Evolutionary conservation across 2,329 filamentous ascomycete genomes (phyloP).

Genomic region (Pyrenophora teres): DNA sequence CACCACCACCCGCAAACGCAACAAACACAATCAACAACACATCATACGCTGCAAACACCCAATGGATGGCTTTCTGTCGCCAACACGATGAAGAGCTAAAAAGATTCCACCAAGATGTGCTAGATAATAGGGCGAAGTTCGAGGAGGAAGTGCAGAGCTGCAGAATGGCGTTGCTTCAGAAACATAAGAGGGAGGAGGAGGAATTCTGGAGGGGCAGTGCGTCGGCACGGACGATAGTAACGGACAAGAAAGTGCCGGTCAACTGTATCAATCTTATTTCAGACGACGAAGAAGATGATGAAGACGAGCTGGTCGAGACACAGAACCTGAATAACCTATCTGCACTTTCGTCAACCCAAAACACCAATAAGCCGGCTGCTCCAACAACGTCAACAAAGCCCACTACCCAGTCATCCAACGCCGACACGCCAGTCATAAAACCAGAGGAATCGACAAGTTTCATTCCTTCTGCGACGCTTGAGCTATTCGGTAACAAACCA

Average conservation of each 20-base stretch:
- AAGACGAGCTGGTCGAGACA: no score
- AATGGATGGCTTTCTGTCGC: constrained; percentile 5
- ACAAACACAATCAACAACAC: not conserved
- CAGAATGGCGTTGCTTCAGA: constrained; percentile 8
- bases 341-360: no score
- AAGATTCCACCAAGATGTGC: not conserved
- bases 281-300: constrained; percentile 5
- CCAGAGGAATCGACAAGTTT: not conserved
- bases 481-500: not conserved
- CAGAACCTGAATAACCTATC: no score
- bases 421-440: not conserved
- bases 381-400: not conserved
- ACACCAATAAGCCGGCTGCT: no score
- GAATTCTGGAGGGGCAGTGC: constrained; percentile 8
- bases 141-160: not conserved
- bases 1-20: no score
- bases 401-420: not conserved
- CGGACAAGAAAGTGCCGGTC: not conserved
- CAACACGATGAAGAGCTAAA: constrained; percentile 2
- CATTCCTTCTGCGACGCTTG: not conserved
- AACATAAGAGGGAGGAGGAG: constrained; percentile 12
- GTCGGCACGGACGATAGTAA: not conserved
- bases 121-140: not conserved
- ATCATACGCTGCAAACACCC: not conserved
- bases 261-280: constrained; percentile 16